Conservation (phyloP, 2,329 filamentous ascomycete species). For the Alternaria longipes region DNA sequence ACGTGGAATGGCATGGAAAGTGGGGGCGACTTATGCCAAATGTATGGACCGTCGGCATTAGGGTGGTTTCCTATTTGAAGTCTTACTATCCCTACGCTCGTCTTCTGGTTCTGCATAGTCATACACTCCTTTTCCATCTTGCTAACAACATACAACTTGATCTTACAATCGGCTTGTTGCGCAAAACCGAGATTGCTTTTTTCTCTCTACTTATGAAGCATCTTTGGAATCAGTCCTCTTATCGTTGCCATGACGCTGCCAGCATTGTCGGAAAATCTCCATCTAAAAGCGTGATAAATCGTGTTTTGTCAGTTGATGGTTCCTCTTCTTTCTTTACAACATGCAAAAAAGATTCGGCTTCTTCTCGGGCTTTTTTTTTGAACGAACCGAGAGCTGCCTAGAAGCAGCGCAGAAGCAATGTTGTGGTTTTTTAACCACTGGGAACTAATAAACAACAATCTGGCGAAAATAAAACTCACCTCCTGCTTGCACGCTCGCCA, state of each 20-base stretch:
- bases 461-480: slow-evolving; percentile 68
- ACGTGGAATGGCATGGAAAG: no score
- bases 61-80: no score
- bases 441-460: neutral
- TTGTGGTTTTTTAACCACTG: no score
- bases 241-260: slow-evolving; percentile 90
- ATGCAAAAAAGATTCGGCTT: no score
- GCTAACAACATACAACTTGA: neutral
- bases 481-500: slow-evolving; percentile 90
- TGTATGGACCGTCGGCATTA: no score
- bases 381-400: no score
- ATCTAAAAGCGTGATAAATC: slow-evolving; percentile 66
- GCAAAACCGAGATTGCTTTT: neutral
- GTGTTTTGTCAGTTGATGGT: no score
- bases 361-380: no score
- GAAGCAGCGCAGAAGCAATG: slow-evolving; percentile 5
- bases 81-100: no score
- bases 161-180: neutral
- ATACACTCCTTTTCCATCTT: neutral
- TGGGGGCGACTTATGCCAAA: no score
- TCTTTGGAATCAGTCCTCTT: slow-evolving; percentile 81
- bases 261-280: slow-evolving; percentile 87
- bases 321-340: neutral
- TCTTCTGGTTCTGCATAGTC: neutral
- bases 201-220: slow-evolving; percentile 38